Conservation (phyloP, 805 yeast genomes). For the Candida pini region DNA sequence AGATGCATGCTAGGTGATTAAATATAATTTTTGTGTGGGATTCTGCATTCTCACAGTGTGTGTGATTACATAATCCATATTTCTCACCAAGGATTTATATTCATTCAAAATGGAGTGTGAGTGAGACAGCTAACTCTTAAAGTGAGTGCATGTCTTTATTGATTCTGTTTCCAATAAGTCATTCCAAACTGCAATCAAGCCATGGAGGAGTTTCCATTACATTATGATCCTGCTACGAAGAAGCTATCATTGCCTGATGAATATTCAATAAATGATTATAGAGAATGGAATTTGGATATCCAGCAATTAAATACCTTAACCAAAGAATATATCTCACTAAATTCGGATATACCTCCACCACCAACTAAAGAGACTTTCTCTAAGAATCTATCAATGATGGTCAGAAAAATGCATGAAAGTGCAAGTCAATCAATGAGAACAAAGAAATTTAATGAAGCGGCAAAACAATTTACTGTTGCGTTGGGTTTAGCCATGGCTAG, state of each 20-base stretch:
- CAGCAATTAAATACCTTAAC: constrained; percentile 29
- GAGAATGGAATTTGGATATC: constrained; percentile 26
- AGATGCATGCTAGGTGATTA: no score
- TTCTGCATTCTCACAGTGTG: no score
- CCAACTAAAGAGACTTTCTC: constrained; percentile 54
- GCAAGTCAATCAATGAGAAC: constrained; percentile 55
- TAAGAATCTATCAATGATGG: constrained; percentile 50
- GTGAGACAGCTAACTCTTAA: no score
- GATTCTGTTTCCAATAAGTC: no score
- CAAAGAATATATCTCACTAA: constrained; percentile 38
- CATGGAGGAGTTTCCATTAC: constrained; percentile 24
- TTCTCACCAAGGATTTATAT: not conserved
- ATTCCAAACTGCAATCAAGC: no score
- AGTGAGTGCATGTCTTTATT: no score
- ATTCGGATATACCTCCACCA: constrained; percentile 45
- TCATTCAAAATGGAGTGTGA: constrained; percentile 1
- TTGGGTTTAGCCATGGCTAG: constrained; percentile 64
- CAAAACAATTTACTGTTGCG: constrained; percentile 59
- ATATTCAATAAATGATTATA: constrained; percentile 11
- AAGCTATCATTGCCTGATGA: constrained; percentile 21
- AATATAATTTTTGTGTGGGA: no score
- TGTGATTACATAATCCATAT: no score
- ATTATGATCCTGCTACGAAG: constrained; percentile 27
- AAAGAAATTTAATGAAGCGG: constrained; percentile 52
- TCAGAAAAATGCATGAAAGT: constrained; percentile 58